phyloP scores from a whole-genome alignment of 768 basidiomycete genomes.

The Russula virescens region DNA sequence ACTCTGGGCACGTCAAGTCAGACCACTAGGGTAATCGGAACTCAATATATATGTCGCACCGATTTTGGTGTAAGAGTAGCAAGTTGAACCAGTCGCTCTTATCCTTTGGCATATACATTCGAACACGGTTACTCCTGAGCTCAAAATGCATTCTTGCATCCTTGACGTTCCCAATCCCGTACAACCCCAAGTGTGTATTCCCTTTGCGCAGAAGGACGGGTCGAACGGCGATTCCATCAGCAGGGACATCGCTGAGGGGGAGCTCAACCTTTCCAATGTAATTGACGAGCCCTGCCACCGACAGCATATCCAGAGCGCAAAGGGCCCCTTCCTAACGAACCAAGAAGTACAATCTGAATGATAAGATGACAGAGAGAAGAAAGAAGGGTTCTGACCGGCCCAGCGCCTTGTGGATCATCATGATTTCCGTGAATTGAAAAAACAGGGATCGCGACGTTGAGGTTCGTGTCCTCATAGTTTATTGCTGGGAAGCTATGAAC shows the following conservation, averaged over 20 bases:
- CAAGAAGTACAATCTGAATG: not conserved
- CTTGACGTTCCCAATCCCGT: constrained; percentile 95
- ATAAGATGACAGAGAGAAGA: not conserved
- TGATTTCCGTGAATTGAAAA: constrained; percentile 99
- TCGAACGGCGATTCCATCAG: constrained; percentile 76
- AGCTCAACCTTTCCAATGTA: constrained; percentile 98
- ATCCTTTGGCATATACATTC: constrained; percentile 93
- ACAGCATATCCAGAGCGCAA: constrained; percentile 91
- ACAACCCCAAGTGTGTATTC: constrained; percentile 78
- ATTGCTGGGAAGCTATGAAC: constrained; percentile 80
- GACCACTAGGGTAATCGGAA: not conserved
- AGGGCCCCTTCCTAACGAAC: constrained; percentile 79
- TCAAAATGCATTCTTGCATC: constrained; percentile 97
- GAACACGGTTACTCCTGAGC: constrained; percentile 85
- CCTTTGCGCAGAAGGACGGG: constrained; percentile 93
- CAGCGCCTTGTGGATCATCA: constrained; percentile 97
- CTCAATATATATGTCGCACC: constrained; percentile 43
- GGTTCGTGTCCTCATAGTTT: constrained; percentile 95
- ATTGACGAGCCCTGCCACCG: constrained; percentile 89
- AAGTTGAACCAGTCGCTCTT: constrained; percentile 95
- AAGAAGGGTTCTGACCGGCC: constrained; percentile 53
- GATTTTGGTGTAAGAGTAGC: constrained; percentile 90
- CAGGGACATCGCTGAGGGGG: constrained; percentile 62
- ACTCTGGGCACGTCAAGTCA: constrained; percentile 47
- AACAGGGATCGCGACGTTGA: constrained; percentile 93